phyloP scores from a whole-genome alignment of 805 yeast genomes.

The Starmerella khaoyaiensis region DNA sequence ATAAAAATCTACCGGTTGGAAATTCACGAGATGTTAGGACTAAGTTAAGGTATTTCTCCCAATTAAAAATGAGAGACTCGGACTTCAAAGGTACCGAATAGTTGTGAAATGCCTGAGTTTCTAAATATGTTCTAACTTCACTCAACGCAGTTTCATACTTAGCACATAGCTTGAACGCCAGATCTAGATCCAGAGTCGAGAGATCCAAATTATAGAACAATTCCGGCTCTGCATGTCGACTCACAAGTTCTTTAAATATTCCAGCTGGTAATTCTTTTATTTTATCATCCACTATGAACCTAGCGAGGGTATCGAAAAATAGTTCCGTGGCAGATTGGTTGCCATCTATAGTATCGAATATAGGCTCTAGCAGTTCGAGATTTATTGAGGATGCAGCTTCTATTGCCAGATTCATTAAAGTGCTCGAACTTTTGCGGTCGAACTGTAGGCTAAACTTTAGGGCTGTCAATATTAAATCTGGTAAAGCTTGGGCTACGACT shows the following conservation, averaged over 20 bases:
- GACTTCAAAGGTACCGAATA: slow-evolving; percentile 32
- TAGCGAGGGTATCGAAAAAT: slow-evolving; percentile 43
- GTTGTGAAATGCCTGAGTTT: slow-evolving; percentile 59
- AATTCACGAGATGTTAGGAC: slow-evolving; percentile 65
- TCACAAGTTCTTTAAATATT: slow-evolving; percentile 50
- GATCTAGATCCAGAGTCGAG: slow-evolving; percentile 59
- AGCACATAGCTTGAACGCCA: slow-evolving; percentile 51
- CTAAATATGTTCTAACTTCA: slow-evolving; percentile 56
- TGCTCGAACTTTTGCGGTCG: slow-evolving; percentile 23
- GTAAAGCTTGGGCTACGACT: slow-evolving; percentile 41
- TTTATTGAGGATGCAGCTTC: slow-evolving; percentile 29
- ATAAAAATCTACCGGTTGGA: slow-evolving; percentile 47
- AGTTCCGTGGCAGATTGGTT: slow-evolving; percentile 25
- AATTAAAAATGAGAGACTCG: slow-evolving; percentile 29
- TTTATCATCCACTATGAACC: slow-evolving; percentile 36
- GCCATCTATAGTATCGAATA: slow-evolving; percentile 34
- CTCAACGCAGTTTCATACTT: slow-evolving; percentile 34
- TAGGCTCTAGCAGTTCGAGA: slow-evolving; percentile 30
- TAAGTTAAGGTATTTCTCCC: slow-evolving; percentile 60
- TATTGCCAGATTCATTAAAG: slow-evolving; percentile 32
- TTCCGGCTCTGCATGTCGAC: slow-evolving; percentile 43
- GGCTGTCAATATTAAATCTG: slow-evolving; percentile 44
- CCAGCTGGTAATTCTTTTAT: slow-evolving; percentile 46
- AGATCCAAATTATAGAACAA: slow-evolving; percentile 59
- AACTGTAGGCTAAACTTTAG: slow-evolving; percentile 33